Conservation (phyloP, 129 eudicot species). For the Saussurea involucrata region DNA sequence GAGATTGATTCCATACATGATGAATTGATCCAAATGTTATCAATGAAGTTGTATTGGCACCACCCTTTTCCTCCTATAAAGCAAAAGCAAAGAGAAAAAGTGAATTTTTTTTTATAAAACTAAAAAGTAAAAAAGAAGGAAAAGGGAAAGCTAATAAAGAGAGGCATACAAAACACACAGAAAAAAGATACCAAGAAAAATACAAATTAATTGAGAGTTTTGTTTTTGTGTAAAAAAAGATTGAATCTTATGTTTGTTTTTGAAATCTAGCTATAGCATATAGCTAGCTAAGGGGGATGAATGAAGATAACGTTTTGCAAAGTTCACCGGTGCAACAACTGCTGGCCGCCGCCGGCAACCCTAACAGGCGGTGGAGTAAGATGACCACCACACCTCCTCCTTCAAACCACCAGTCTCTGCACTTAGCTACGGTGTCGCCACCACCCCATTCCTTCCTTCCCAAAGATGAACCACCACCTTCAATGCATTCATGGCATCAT, state of each 20-base stretch:
- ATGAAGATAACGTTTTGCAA: conserved; percentile 38
- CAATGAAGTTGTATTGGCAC: neutral
- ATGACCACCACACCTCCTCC: conserved; percentile 32
- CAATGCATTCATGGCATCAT: conserved; percentile 34
- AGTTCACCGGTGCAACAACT: conserved; percentile 58
- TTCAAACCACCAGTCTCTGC: conserved; percentile 7
- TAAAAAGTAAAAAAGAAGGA: conserved; percentile 8
- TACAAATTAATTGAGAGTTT: neutral
- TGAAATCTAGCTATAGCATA: neutral
- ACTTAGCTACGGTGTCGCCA: conserved; percentile 10
- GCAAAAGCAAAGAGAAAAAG: conserved; percentile 36
- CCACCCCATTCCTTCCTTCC: conserved; percentile 9
- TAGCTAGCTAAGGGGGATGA: conserved; percentile 27
- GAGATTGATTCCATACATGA: neutral
- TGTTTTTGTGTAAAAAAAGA: neutral
- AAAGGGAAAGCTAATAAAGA: conserved; percentile 32
- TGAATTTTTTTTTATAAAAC: conserved; percentile 9
- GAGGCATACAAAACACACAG: conserved; percentile 28
- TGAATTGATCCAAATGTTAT: neutral
- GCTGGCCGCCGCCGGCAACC: conserved; percentile 36
- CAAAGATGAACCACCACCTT: neutral
- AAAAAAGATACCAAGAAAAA: conserved; percentile 20
- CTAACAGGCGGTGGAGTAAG: conserved; percentile 46
- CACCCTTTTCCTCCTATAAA: conserved; percentile 12
- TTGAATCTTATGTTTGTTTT: neutral